Conservation (phyloP, 768 basidiomycete species). For the Suillus clintonianus region DNA sequence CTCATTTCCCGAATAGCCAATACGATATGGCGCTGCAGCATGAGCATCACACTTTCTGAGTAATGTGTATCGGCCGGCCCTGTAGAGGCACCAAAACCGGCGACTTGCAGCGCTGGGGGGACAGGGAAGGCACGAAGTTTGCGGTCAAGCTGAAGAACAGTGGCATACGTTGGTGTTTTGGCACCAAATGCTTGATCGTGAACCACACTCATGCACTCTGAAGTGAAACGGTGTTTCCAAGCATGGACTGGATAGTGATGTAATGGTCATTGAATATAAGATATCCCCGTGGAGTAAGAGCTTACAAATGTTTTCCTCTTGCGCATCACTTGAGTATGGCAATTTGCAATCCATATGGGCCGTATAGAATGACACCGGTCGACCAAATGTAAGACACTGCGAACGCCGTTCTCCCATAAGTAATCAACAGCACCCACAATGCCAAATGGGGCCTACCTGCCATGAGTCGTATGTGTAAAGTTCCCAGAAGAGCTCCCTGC, state of each 20-base stretch:
- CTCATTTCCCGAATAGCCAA: slow-evolving; percentile 71
- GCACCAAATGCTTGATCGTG: slow-evolving; percentile 75
- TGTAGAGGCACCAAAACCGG: slow-evolving; percentile 60
- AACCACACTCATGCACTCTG: slow-evolving; percentile 68
- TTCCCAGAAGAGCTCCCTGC: slow-evolving; percentile 74
- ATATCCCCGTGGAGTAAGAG: slow-evolving; percentile 10
- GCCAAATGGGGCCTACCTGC: slow-evolving; percentile 25
- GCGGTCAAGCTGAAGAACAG: slow-evolving; percentile 65
- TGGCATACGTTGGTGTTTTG: slow-evolving; percentile 66
- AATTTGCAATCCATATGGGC: slow-evolving; percentile 69
- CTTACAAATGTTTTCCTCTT: slow-evolving; percentile 63
- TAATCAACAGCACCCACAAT: not conserved
- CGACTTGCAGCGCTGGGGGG: slow-evolving; percentile 64
- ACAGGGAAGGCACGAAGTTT: slow-evolving; percentile 70
- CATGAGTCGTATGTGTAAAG: slow-evolving; percentile 39
- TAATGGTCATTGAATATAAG: not conserved
- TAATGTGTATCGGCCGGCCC: slow-evolving; percentile 41
- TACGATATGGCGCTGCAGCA: slow-evolving; percentile 66
- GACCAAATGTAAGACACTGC: slow-evolving; percentile 70
- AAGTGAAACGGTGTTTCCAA: slow-evolving; percentile 71
- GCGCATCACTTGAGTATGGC: slow-evolving; percentile 49
- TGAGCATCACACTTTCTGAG: slow-evolving; percentile 41
- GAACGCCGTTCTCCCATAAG: slow-evolving; percentile 31
- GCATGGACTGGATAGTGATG: slow-evolving; percentile 47
- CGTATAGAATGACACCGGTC: slow-evolving; percentile 67